Percentiles rank a stretch among this genome's conserved stretches.
Conservation (phyloP, 805 yeast genomes). For the Lachancea fermentati region DNA sequence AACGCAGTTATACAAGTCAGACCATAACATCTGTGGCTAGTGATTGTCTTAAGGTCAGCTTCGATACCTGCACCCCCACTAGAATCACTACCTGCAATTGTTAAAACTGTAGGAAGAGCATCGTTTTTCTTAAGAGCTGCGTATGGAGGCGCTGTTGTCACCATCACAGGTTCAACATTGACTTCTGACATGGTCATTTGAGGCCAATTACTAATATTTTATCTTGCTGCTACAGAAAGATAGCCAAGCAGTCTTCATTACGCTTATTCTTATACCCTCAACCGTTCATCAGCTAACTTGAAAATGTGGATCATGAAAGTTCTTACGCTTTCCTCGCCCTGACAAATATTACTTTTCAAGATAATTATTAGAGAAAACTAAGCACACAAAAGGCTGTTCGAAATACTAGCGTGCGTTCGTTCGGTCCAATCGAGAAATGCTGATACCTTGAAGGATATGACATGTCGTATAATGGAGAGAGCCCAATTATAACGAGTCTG, state of each 20-base stretch:
- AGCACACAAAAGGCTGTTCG: no score
- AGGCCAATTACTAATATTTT: no score
- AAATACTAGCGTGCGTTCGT: no score
- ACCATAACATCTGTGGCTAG: constrained; percentile 71
- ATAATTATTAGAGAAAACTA: background rate
- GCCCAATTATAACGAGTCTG: no score
- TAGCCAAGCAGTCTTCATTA: no score
- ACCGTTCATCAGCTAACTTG: no score
- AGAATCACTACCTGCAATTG: constrained; percentile 71
- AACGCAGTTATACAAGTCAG: constrained; percentile 72
- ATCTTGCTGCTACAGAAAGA: no score
- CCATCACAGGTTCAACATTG: constrained; percentile 1
- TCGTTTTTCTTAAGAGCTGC: constrained; percentile 20
- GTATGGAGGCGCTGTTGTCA: constrained; percentile 31
- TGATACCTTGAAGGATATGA: no score
- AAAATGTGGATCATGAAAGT: background rate
- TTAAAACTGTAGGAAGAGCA: constrained; percentile 38
- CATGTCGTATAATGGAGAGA: no score
- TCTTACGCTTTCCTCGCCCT: background rate
- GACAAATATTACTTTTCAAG: background rate
- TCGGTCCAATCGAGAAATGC: no score
- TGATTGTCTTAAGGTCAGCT: constrained; percentile 77
- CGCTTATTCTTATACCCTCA: no score
- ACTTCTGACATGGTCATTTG: background rate
- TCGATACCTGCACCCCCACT: constrained; percentile 93